These are phyloP conservation scores for Reticulascus tulasneorum DNA, from an alignment of 2,329 filamentous ascomycete genomes.

Conservation along the genomic window DNA sequence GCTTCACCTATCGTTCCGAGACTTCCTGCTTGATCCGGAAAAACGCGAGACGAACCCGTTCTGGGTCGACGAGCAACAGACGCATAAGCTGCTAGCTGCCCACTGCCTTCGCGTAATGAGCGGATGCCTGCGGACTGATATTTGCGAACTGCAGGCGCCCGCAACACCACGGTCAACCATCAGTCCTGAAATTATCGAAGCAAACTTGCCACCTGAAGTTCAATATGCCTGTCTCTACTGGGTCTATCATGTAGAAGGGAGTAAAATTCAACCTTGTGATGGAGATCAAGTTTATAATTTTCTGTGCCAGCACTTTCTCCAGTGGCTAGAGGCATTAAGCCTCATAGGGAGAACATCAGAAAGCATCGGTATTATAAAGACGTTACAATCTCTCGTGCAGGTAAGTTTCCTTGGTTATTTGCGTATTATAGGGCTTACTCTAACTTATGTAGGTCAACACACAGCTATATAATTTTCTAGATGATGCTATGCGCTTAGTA, in stretches of 20 bases:
- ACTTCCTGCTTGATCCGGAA: slow-evolving; percentile 29
- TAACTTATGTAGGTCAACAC: not conserved
- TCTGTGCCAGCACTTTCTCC: slow-evolving; percentile 31
- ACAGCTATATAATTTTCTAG: slow-evolving; percentile 7
- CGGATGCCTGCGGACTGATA: slow-evolving; percentile 26
- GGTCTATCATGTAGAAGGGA: slow-evolving; percentile 27
- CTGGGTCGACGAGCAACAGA: slow-evolving; percentile 28
- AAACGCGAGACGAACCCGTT: slow-evolving; percentile 23
- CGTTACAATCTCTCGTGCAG: not conserved
- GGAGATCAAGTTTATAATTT: slow-evolving; percentile 26
- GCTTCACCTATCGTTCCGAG: slow-evolving; percentile 32
- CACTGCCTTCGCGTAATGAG: slow-evolving; percentile 32
- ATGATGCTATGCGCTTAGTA: slow-evolving; percentile 15
- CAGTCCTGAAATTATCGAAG: slow-evolving; percentile 16
- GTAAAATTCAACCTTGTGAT: slow-evolving; percentile 20
- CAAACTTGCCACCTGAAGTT: slow-evolving; percentile 23
- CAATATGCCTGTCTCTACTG: slow-evolving; percentile 38
- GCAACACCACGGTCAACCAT: slow-evolving; percentile 20
- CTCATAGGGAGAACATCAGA: slow-evolving; percentile 21
- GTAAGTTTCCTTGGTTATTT: not conserved
- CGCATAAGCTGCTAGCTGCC: slow-evolving; percentile 24
- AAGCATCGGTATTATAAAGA: slow-evolving; percentile 7
- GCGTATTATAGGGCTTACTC: not conserved
- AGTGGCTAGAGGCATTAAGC: slow-evolving; percentile 37
- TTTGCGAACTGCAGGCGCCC: slow-evolving; percentile 27